Base-by-base conservation (phyloP, 2,329 filamentous ascomycete genomes). In the Capronia americana region DNA sequence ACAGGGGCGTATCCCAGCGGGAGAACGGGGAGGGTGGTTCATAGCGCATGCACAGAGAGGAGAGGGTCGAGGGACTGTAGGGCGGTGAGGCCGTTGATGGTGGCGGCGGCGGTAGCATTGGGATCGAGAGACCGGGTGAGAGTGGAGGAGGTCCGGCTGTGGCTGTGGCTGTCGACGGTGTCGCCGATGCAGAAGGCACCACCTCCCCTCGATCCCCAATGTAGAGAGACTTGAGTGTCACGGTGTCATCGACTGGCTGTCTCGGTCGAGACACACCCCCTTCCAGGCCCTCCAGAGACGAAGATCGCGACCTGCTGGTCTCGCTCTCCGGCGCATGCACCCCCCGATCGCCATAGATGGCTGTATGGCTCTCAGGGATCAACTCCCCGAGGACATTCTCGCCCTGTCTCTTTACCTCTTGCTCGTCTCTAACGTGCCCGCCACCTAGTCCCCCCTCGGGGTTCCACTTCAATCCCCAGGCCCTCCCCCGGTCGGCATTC, bases 11-110 rank as follows among this genome's bases (percentile, higher is more conserved):
- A 74, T 90, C 87, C 87, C 87, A 90, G 58, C 87, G 82, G 56
- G 81, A 86, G 81, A 88, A 86, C 44, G 85, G 86, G 73, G 86
- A 87, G n/a, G 87, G 87, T 77, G 89, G 87, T 77, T 90, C 87
- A 74, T 88, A 89, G 65, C 87, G 82, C 77, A 87, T 89, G 71
- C 88, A 83, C 51, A 90, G 83, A 72, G 89, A 89, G 69, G 87
- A 82, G 71, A 89, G 86, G 61, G 87, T 82, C 17, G 85, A 84
- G 4, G 83, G 74, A 0, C 81, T 80, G 71, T 89, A 88, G 2
- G 71, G 73, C 71, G 24, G 76, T 71, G 57, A 74, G 66, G 63
- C 75, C 72, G 30, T 76, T 72, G 59, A 78, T 7, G 64, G 32
- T 5, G 70, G 70, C 71, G 34, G 76, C 72, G 60, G 79, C 1